Evolutionary conservation across 129 eudicot species (phyloP).

Genomic region (Ambrosia trifida): DNA sequence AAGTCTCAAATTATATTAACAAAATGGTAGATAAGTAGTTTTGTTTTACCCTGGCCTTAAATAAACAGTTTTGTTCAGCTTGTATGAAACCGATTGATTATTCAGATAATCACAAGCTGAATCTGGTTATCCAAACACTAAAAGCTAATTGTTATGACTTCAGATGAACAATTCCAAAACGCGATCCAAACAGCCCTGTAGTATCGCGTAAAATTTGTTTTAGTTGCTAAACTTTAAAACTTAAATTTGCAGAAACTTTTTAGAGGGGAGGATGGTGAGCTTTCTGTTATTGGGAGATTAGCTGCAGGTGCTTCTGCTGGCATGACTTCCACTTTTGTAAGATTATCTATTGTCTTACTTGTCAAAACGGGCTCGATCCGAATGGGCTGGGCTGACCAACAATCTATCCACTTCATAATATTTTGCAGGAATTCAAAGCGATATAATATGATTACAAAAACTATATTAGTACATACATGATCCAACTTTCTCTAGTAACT

Average conservation of each 20-base stretch:
- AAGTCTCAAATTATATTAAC: neutral
- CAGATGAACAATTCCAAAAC: neutral
- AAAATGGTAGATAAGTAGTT: neutral
- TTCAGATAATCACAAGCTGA: neutral
- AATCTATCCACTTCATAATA: neutral
- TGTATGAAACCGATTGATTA: neutral
- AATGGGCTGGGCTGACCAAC: too few relatives aligned
- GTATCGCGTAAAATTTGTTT: neutral
- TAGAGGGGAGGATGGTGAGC: conserved; percentile 74
- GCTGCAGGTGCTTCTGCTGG: conserved; percentile 99
- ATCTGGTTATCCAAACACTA: neutral
- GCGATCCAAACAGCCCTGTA: neutral
- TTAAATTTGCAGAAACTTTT: conserved; percentile 61
- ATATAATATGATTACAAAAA: neutral
- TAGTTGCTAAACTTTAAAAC: neutral
- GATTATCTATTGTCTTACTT: conserved; percentile 12
- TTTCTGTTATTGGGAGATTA: conserved; percentile 84
- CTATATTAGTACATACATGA: neutral
- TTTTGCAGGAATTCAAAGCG: neutral
- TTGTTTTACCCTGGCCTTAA: neutral
- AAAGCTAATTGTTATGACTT: neutral
- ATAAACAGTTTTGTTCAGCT: neutral
- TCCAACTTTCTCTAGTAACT: neutral
- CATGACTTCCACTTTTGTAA: conserved; percentile 83
- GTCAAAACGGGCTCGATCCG: neutral